A percentile compares a stretch with the other conserved stretches of the same genome.
Conservation (phyloP, 495 filamentous ascomycete genomes). For the Aspergillus steynii region DNA sequence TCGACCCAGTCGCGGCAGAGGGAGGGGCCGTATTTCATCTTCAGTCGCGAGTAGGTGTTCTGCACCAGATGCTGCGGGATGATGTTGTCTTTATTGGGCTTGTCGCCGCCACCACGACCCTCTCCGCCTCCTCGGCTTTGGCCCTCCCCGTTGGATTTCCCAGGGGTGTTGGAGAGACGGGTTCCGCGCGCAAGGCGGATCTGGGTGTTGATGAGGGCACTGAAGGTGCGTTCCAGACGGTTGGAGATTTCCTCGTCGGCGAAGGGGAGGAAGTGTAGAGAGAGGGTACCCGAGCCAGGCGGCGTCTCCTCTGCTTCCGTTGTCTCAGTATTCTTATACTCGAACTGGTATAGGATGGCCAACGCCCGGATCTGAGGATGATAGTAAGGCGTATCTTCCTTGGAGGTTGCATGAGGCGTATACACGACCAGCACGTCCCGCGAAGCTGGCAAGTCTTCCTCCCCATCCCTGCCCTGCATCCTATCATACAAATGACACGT, state of each 20-base stretch:
- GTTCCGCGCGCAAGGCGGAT: slow-evolving; percentile 73
- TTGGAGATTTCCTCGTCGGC: slow-evolving; percentile 29
- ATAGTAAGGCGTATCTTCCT: slow-evolving; percentile 76
- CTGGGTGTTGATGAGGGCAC: slow-evolving; percentile 67
- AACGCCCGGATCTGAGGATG: slow-evolving; percentile 73
- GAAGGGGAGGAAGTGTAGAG: slow-evolving; percentile 31
- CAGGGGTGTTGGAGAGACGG: slow-evolving; percentile 47
- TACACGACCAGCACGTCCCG: slow-evolving; percentile 63
- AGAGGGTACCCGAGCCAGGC: slow-evolving; percentile 27
- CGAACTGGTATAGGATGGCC: slow-evolving; percentile 71
- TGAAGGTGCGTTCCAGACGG: slow-evolving; percentile 69
- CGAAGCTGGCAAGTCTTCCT: slow-evolving; percentile 6
- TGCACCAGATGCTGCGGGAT: slow-evolving; percentile 73
- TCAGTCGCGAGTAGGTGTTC: slow-evolving; percentile 79
- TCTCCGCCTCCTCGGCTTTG: neutral
- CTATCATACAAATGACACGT: slow-evolving; percentile 69
- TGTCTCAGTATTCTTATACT: neutral
- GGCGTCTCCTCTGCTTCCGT: neutral
- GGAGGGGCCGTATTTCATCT: slow-evolving; percentile 66
- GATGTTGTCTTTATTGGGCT: slow-evolving; percentile 65
- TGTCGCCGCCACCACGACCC: slow-evolving; percentile 29
- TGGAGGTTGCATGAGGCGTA: slow-evolving; percentile 65
- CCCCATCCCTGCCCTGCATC: too few relatives aligned
- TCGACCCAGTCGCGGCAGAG: slow-evolving; percentile 78
- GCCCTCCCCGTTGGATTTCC: slow-evolving; percentile 14